A percentile compares a stretch with the other conserved stretches of the same genome.
Evolutionary conservation across 208 protist species (phyloP).

Genomic region (Leishmania braziliensis): DNA sequence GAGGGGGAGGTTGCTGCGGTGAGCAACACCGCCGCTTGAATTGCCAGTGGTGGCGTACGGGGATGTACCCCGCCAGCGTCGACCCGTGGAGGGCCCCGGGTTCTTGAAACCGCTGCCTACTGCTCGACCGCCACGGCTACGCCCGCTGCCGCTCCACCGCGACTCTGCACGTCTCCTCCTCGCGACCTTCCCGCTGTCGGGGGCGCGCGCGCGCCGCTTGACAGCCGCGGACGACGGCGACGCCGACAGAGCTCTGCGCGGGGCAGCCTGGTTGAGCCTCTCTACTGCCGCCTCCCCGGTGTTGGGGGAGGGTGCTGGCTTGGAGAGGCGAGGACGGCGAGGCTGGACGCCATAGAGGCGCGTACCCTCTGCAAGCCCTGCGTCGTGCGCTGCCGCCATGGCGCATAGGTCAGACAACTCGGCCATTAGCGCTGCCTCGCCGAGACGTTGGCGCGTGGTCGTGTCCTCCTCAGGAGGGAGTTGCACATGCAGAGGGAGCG

Average conservation of each 20-base stretch:
- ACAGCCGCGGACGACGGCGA: background rate
- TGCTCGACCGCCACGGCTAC: background rate
- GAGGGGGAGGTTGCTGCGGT: background rate
- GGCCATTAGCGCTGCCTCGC: constrained; percentile 4
- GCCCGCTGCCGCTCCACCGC: background rate
- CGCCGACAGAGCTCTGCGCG: background rate
- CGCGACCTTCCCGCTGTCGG: background rate
- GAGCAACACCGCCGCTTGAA: background rate
- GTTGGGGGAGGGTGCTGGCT: background rate
- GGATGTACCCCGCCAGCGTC: background rate
- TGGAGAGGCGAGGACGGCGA: background rate
- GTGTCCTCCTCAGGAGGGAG: constrained; percentile 28
- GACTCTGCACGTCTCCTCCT: background rate
- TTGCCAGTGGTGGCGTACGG: background rate
- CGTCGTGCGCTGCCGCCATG: constrained; percentile 5
- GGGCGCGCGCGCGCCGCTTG: background rate
- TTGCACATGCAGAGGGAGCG: constrained; percentile 20
- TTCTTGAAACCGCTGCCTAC: background rate
- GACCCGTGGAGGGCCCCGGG: background rate
- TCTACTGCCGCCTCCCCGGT: background rate
- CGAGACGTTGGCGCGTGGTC: background rate
- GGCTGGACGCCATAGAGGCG: constrained; percentile 19
- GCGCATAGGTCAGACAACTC: constrained; percentile 14
- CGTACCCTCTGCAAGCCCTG: constrained; percentile 13
- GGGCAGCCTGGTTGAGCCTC: constrained; percentile 3